Conservation (phyloP, 2,329 filamentous ascomycete genomes). For the Colletotrichum aenigma region DNA sequence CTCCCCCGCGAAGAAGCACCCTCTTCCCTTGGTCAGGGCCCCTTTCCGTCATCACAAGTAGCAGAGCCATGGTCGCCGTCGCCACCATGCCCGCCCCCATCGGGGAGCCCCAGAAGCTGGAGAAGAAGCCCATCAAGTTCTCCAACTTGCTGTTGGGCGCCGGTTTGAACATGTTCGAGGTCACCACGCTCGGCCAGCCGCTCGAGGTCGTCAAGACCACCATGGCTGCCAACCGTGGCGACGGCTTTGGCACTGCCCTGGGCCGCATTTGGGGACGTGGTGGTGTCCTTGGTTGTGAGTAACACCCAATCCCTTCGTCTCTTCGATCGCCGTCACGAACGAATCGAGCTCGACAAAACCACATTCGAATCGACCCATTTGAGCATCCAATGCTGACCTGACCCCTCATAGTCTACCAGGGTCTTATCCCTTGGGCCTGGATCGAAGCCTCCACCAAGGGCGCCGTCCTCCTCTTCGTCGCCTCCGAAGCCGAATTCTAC, state of each 20-base stretch:
- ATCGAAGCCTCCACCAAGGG: constrained; percentile 99
- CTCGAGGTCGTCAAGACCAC: constrained; percentile 99
- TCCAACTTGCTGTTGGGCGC: constrained; percentile 96
- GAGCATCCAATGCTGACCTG: constrained; percentile 25
- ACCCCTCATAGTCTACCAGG: constrained; percentile 82
- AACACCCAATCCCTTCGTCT: not conserved
- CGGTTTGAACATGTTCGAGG: constrained; percentile 95
- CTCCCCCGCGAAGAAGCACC: constrained; percentile 78
- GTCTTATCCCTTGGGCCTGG: constrained; percentile 99
- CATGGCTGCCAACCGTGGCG: constrained; percentile 95
- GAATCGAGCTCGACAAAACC: not conserved
- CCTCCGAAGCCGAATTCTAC: constrained; percentile 96
- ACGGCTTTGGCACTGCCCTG: constrained; percentile 83
- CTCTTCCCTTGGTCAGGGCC: constrained; percentile 99
- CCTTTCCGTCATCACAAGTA: constrained; percentile 53
- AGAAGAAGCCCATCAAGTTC: constrained; percentile 99
- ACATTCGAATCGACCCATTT: not conserved
- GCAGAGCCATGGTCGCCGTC: constrained; percentile 67
- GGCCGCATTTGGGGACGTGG: constrained; percentile 91
- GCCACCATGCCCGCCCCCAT: constrained; percentile 56
- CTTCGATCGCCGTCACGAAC: not conserved
- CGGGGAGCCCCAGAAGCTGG: constrained; percentile 60
- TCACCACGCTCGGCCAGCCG: constrained; percentile 73
- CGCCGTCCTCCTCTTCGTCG: constrained; percentile 97
- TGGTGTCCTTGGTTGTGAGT: constrained; percentile 91